Evolutionary conservation across 2,329 filamentous ascomycete species (phyloP), one percentile per base, ranked within the genome.

Genomic region (Cercospora janseana): DNA sequence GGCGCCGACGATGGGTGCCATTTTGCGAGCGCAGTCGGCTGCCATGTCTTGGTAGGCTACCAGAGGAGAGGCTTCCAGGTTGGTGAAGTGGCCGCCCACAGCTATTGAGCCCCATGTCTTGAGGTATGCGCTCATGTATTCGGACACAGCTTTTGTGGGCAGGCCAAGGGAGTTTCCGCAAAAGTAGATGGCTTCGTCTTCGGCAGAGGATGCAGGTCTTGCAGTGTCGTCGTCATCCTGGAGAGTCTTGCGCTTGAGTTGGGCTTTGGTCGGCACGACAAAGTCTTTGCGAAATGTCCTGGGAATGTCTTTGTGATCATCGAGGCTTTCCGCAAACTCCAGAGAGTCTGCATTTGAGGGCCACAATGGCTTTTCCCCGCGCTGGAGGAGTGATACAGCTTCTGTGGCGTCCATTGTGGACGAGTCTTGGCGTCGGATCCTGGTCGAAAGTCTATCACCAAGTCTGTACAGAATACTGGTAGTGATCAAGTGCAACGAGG

Each of bases 101-200:
- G 85, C 90, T 57, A 93, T 85, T 0, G 83, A 86, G 0, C 85
- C 85, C 90, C 90, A 95, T 9, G 88, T 89, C 57, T 87, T 80
- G 1, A 95, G 77, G 59, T 93, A 88, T 2, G 81, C 78, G 34
- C 82, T 74, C 53, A 95, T 71, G 54, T 88, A 83, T 21, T 77
- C 72, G 10, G 79, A 75, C 0, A 85, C 81, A 8, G 79, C 79
- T 59, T 81, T 83, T 37, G 90, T 89, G 67, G 95, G 90, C 4
- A 91, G 79, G 24, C 90, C 90, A 1, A 95, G 78, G 0, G 89
- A 95, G 72, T 95, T 95, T 46, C 90, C 91, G 59, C 88, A 91
- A 60, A 95, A 83, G 70, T 95, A 95, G 53, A 89, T 84, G 53
- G 77, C 79, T 40, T 74, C 71, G 18, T 75, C 72, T 15, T 60